phyloP scores from a whole-genome alignment of 257 asterid species.

The Przewalskia tangutica region DNA sequence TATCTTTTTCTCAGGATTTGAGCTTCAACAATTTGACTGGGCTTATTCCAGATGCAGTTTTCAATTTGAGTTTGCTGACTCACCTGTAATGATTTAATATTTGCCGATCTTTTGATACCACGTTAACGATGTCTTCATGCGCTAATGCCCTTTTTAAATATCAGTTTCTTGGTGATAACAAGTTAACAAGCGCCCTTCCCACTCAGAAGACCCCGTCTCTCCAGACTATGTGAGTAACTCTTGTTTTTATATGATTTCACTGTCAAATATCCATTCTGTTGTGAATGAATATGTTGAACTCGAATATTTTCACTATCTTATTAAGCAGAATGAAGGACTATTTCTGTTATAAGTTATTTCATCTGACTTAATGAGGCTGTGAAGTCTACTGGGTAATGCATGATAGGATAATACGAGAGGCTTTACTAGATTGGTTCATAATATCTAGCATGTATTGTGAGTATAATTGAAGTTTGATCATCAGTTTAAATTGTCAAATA shows the following conservation, averaged over 20 bases:
- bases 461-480: background rate
- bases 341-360: background rate
- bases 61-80: conserved; percentile 41
- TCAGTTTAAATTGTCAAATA: background rate
- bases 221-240: conserved; percentile 39
- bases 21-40: conserved; percentile 81
- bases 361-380: background rate
- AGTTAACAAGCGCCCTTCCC: conserved; percentile 51
- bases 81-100: conserved; percentile 33
- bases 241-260: background rate
- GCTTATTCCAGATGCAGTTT: conserved; percentile 39
- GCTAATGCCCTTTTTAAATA: background rate
- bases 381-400: background rate
- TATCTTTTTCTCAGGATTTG: conserved; percentile 55
- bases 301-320: background rate
- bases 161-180: conserved; percentile 71
- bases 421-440: background rate
- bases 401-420: background rate
- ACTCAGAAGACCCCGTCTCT: conserved; percentile 32
- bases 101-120: background rate
- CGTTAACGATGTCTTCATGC: background rate
- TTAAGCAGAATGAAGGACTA: background rate
- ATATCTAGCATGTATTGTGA: background rate
- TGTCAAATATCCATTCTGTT: background rate
- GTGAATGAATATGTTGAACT: background rate